Evolutionary conservation across 108 stramenopile species (phyloP).

Genomic region (Schizochytrium sp.): DNA sequence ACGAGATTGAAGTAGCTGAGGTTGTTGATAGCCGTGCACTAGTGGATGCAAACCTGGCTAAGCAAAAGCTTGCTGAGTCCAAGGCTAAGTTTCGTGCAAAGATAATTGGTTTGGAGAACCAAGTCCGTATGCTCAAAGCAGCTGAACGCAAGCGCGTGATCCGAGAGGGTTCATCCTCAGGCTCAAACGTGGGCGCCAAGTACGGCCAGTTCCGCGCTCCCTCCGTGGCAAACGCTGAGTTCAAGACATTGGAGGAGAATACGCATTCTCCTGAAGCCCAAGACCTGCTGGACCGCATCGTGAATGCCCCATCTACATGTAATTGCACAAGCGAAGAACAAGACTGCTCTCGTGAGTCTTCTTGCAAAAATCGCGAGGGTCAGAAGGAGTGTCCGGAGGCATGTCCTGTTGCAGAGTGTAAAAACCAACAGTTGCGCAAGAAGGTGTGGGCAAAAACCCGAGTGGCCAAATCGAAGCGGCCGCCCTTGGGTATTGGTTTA

Average conservation of each 20-base stretch:
- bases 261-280: background rate
- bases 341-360: background rate
- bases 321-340: background rate
- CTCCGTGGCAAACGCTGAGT: background rate
- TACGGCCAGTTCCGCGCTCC: background rate
- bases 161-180: background rate
- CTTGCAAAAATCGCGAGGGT: background rate
- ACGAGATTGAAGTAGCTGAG: background rate
- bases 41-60: background rate
- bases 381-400: background rate
- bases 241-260: background rate
- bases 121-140: background rate
- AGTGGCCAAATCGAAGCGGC: background rate
- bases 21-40: background rate
- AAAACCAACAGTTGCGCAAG: conserved; percentile 10
- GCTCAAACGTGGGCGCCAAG: background rate
- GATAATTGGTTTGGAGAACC: background rate
- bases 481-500: background rate
- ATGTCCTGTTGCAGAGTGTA: background rate
- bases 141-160: background rate
- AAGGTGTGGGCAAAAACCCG: background rate
- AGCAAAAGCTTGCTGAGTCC: background rate
- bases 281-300: background rate
- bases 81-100: background rate
- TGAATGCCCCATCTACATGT: background rate